A percentile compares a stretch with the other conserved stretches of the same genome.
Conservation (phyloP, 306 rosid genomes). For the Nissolia schottii region DNA sequence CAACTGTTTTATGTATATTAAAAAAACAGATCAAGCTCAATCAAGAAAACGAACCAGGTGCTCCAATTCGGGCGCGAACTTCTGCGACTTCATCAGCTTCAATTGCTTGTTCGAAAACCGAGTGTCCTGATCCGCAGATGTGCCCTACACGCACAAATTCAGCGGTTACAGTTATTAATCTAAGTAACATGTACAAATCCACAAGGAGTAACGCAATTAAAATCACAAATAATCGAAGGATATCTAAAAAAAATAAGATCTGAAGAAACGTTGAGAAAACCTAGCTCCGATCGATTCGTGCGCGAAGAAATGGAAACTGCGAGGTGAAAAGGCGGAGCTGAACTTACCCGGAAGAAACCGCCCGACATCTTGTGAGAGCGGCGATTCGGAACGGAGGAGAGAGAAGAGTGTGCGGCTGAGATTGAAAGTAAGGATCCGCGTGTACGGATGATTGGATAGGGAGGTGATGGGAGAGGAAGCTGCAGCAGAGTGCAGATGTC, state of each 20-base stretch:
- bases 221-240: background rate
- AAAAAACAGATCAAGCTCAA: background rate
- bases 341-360: conserved; percentile 86
- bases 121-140: conserved; percentile 97
- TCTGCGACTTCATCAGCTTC: conserved; percentile 89
- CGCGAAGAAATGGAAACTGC: background rate
- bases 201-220: background rate
- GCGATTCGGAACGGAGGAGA: conserved; percentile 29
- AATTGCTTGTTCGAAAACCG: conserved; percentile 98
- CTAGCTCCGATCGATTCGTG: background rate
- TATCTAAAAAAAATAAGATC: conserved; percentile 10
- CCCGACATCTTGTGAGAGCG: conserved; percentile 74
- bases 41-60: conserved; percentile 62
- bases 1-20: too few species aligned
- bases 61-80: conserved; percentile 90
- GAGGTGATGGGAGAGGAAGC: too few species aligned
- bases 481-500: too few species aligned
- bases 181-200: background rate
- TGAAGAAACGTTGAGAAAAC: conserved; percentile 10
- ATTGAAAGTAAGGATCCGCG: conserved; percentile 11
- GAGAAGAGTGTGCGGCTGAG: conserved; percentile 19
- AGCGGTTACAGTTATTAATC: background rate
- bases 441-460: too few species aligned
- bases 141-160: conserved; percentile 56
- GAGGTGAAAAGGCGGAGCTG: background rate